Evolutionary conservation across 2,329 filamentous ascomycete genomes (phyloP), one percentile per base, ranked within the genome.

Genomic region (Aspergillus sp.): DNA sequence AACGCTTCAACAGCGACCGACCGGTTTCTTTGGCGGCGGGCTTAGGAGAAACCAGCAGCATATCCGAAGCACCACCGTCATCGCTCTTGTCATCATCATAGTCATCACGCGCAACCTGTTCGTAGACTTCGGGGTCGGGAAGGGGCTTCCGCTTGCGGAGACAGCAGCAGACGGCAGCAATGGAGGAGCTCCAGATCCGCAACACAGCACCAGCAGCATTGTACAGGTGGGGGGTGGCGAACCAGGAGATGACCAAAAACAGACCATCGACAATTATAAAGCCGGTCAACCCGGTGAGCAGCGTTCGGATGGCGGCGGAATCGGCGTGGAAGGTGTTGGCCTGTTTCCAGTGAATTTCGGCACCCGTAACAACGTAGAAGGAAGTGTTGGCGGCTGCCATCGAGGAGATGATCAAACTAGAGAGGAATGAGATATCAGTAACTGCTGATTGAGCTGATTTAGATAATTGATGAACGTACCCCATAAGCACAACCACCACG

Each of bases 281-380:
- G 7, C 62, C 61, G 5, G 61, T 60, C 41, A 66, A 45, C 0
- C 62, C 63, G 6, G 61, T 56, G 10, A 65, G 48, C 0, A 66
- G 46, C 3, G 62, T 65, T 7, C 58, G 52, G 31, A 65, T 54
- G 26, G 61, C 60, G 6, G 61, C 61, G 2, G 62, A 59, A 42
- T 64, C 61, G 40, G 54, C 49, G 35, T 60, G 60, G 46, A 65
- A 64, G 28, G 54, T 52, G 28, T 53, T 56, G 33, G 60, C 58
- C 40, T 65, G 62, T 43, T 57, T 54, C 63, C 63, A 66, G 51
- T 66, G 62, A 33, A 66, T 65, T 46, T 66, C 63, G 27, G 62
- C 61, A 6, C 63, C 62, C 31, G 58, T 64, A 9, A 58, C 55
- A 27, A 64, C 42, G 39, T 59, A 66, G 39, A 66, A 64, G 30